Evolutionary conservation across 805 yeast species (phyloP).

Genomic region (Jamesozyma rosinii): DNA sequence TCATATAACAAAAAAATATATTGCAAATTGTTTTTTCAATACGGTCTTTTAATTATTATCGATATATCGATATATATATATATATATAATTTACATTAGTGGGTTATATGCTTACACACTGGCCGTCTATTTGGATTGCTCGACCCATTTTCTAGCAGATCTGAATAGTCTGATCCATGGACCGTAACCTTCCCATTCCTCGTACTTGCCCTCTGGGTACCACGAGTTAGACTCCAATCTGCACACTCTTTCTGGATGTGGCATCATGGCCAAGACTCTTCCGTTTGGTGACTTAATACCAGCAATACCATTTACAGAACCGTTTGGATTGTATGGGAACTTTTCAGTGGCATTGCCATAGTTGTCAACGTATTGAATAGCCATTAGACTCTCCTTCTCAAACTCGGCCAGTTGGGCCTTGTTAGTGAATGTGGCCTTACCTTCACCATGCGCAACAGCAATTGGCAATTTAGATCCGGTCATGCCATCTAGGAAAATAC

Average conservation of each 20-base stretch:
- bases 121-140: conserved; percentile 25
- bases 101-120: too few species aligned
- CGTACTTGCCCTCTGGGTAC: conserved; percentile 58
- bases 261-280: conserved; percentile 96
- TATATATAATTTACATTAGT: too few species aligned
- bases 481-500: conserved; percentile 81
- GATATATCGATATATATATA: too few species aligned
- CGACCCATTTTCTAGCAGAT: conserved; percentile 92
- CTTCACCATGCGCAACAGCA: conserved; percentile 99
- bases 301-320: conserved; percentile 86
- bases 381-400: conserved; percentile 44
- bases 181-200: conserved; percentile 71
- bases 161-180: conserved; percentile 94
- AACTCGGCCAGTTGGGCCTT: conserved; percentile 41
- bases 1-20: not conserved
- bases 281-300: conserved; percentile 88
- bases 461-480: conserved; percentile 89
- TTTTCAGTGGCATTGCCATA: conserved; percentile 73
- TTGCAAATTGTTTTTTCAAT: too few species aligned
- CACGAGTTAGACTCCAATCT: conserved; percentile 85
- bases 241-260: conserved; percentile 94
- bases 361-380: conserved; percentile 81
- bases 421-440: conserved; percentile 65
- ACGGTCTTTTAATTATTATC: too few species aligned
- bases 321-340: conserved; percentile 94